A percentile compares a stretch with the other conserved stretches of the same genome.
Evolutionary conservation across 495 filamentous ascomycete genomes (phyloP).

Genomic region (Pseudomonodictys pantanalensis): DNA sequence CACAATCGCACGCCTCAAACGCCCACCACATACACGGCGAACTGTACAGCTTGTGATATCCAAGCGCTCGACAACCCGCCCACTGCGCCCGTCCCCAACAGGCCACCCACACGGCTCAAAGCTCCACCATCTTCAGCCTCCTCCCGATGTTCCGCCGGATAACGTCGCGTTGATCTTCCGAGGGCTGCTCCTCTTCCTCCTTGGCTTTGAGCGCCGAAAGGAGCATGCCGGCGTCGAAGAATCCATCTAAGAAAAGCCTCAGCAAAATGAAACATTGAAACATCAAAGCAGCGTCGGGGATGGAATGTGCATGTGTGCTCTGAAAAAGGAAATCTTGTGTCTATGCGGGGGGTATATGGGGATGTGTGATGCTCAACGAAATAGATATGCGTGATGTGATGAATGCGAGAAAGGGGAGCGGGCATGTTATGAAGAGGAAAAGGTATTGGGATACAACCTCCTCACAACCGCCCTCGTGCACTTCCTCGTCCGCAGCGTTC

Average conservation of each 20-base stretch:
- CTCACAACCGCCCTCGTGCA: constrained; percentile 21
- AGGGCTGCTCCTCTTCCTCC: constrained; percentile 42
- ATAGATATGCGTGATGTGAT: too few relatives aligned
- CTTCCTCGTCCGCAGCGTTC: constrained; percentile 10
- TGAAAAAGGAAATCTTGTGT: neutral
- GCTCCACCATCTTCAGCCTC: constrained; percentile 41
- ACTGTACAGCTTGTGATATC: too few relatives aligned
- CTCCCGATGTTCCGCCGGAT: constrained; percentile 46
- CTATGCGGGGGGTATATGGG: constrained; percentile 3
- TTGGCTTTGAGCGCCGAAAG: constrained; percentile 75
- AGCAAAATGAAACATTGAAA: constrained; percentile 21
- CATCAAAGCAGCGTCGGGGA: constrained; percentile 1
- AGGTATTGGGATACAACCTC: constrained; percentile 28
- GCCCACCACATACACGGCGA: too few relatives aligned
- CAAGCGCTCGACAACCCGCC: neutral
- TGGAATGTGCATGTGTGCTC: neutral
- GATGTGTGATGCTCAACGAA: too few relatives aligned
- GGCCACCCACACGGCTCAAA: constrained; percentile 14
- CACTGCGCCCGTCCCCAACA: neutral
- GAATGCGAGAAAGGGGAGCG: constrained; percentile 11
- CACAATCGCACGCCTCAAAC: too few relatives aligned
- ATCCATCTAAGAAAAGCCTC: constrained; percentile 64
- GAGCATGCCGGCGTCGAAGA: constrained; percentile 94
- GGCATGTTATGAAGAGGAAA: constrained; percentile 4
- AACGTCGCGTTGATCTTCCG: constrained; percentile 49